Percentiles rank a stretch among this genome's conserved stretches.
Evolutionary conservation across 1,139 yeast genomes (phyloP).

Genomic region (Debaryomyces fabryi): DNA sequence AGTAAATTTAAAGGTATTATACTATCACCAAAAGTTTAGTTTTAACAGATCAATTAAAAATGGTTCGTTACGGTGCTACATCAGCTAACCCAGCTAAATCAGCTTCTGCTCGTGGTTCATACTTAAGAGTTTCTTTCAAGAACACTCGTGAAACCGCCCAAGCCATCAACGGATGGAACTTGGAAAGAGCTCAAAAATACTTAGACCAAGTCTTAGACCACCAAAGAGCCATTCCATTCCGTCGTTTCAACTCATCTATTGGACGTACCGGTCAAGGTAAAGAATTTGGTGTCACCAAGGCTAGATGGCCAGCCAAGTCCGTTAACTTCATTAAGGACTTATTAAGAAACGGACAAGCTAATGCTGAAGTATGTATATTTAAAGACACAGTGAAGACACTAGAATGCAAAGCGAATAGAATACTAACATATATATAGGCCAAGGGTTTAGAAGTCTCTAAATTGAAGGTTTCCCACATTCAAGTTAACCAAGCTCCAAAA

Average conservation of each 20-base stretch:
- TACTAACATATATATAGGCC: slow-evolving; percentile 43
- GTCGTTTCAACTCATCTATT: slow-evolving; percentile 94
- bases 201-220: slow-evolving; percentile 96
- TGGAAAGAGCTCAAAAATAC: slow-evolving; percentile 94
- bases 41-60: slow-evolving; percentile 22
- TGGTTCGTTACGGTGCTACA: slow-evolving; percentile 94
- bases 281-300: slow-evolving; percentile 99
- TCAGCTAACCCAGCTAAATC: slow-evolving; percentile 99
- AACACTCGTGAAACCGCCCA: slow-evolving; percentile 99
- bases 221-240: slow-evolving; percentile 99
- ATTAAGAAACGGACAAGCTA: slow-evolving; percentile 96
- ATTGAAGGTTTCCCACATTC: slow-evolving; percentile 96
- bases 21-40: slow-evolving; percentile 11
- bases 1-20: slow-evolving; percentile 3
- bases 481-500: slow-evolving; percentile 99
- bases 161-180: slow-evolving; percentile 98
- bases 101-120: slow-evolving; percentile 99
- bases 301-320: slow-evolving; percentile 99
- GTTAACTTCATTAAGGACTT: slow-evolving; percentile 94
- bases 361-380: slow-evolving; percentile 76
- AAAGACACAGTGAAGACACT: not conserved
- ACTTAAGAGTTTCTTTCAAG: slow-evolving; percentile 99
- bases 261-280: slow-evolving; percentile 99
- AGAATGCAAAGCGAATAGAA: not conserved
- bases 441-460: slow-evolving; percentile 97